phyloP scores from a whole-genome alignment of 495 filamentous ascomycete species.

The Tuber calosporum region DNA sequence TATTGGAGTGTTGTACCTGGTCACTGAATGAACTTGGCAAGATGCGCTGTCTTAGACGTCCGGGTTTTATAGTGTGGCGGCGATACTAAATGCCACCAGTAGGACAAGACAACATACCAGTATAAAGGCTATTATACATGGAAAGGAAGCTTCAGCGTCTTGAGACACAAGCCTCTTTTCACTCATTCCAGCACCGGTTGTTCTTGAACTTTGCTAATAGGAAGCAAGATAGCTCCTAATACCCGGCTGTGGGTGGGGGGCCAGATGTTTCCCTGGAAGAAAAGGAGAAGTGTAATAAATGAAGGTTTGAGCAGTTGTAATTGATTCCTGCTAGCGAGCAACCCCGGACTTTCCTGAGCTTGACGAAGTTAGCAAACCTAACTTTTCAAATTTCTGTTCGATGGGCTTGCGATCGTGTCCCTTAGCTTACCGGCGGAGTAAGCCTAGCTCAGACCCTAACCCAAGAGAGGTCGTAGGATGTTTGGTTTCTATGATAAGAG shows the following conservation, averaged over 20 bases:
- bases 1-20: background rate
- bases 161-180: background rate
- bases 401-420: background rate
- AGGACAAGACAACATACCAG: background rate
- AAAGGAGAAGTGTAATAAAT: background rate
- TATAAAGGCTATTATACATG: no score
- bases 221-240: background rate
- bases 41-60: background rate
- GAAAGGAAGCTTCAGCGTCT: background rate
- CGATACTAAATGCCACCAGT: background rate
- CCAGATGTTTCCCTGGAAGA: background rate
- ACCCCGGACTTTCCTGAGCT: background rate
- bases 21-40: background rate
- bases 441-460: background rate
- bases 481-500: background rate
- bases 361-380: background rate
- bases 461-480: background rate
- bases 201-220: background rate
- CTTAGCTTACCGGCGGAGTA: background rate
- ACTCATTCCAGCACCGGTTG: background rate
- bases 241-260: background rate
- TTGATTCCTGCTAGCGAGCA: background rate
- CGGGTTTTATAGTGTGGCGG: background rate
- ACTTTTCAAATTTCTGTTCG: background rate
- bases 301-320: background rate